Percentiles rank a stretch among this genome's conserved stretches.
These are phyloP conservation scores for Trichopus zeylanicus DNA, from an alignment of 116 monocot species.

Conservation along the genomic window DNA sequence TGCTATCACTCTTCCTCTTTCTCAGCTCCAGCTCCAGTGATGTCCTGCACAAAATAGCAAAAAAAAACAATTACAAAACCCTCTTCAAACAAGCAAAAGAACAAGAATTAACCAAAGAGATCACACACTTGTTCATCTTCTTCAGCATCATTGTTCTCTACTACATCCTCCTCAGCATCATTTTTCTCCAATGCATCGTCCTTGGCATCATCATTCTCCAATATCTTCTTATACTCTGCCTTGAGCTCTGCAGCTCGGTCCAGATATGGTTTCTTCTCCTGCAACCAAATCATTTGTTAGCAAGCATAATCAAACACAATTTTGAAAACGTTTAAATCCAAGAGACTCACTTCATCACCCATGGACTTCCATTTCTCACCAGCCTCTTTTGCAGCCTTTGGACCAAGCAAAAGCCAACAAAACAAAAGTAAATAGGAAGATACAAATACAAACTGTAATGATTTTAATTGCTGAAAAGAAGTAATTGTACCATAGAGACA, in stretches of 20 bases:
- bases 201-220: no score
- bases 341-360: slow-evolving; percentile 47
- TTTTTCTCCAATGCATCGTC: no score
- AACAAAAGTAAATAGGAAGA: background rate
- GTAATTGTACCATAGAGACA: slow-evolving; percentile 27
- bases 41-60: background rate
- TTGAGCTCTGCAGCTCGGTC: slow-evolving; percentile 61
- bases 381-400: slow-evolving; percentile 60
- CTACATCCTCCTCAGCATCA: no score
- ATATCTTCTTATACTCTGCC: slow-evolving; percentile 45
- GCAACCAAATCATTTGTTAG: slow-evolving; percentile 4
- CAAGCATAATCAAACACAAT: background rate
- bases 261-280: slow-evolving; percentile 79
- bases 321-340: no score
- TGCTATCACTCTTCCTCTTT: background rate
- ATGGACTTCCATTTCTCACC: slow-evolving; percentile 76
- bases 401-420: background rate
- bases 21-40: background rate
- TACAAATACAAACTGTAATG: background rate
- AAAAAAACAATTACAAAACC: no score
- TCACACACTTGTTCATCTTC: background rate
- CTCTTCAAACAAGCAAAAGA: background rate
- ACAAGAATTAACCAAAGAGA: background rate
- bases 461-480: background rate
- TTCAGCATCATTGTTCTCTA: background rate